These are phyloP conservation scores for Trypanosoma platydactyli DNA, from an alignment of 208 protist genomes.

Conservation along the genomic window DNA sequence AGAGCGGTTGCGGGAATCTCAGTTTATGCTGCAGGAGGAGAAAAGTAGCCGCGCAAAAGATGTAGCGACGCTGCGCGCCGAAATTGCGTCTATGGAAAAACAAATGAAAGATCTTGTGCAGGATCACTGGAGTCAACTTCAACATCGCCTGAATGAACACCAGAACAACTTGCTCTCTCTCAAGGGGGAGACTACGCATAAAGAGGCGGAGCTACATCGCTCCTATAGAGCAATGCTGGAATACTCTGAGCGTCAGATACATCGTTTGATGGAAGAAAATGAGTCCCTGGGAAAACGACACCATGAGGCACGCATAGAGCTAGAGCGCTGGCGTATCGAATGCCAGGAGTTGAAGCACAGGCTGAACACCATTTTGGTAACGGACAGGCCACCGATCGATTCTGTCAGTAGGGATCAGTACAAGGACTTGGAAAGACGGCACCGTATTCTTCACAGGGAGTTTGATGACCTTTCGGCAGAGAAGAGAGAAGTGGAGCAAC, in stretches of 20 bases:
- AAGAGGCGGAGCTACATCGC: background rate
- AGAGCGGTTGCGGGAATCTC: slow-evolving; percentile 8
- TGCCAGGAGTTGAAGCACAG: slow-evolving; percentile 20
- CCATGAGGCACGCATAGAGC: slow-evolving; percentile 18
- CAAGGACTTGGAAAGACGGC: slow-evolving; percentile 19
- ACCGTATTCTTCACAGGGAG: slow-evolving; percentile 23
- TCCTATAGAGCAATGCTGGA: background rate
- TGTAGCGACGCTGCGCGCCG: background rate
- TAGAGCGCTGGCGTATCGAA: slow-evolving; percentile 26
- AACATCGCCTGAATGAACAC: slow-evolving; percentile 1
- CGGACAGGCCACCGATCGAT: background rate
- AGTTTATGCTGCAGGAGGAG: slow-evolving; percentile 3
- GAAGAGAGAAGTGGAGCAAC: slow-evolving; percentile 15
- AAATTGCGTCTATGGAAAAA: background rate
- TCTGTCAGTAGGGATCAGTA: slow-evolving; percentile 23
- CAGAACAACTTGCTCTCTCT: background rate
- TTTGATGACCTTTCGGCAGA: slow-evolving; percentile 22
- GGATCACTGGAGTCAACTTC: slow-evolving; percentile 1
- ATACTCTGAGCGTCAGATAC: slow-evolving; percentile 23
- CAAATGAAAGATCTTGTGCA: slow-evolving; percentile 5
- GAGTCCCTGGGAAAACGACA: slow-evolving; percentile 18
- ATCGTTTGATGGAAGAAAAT: slow-evolving; percentile 10
- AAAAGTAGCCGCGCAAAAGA: slow-evolving; percentile 8
- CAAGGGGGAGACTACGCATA: background rate
- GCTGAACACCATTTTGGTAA: background rate